Base-by-base conservation (phyloP, 768 basidiomycete genomes). In the Leccinum subgranulosum region DNA sequence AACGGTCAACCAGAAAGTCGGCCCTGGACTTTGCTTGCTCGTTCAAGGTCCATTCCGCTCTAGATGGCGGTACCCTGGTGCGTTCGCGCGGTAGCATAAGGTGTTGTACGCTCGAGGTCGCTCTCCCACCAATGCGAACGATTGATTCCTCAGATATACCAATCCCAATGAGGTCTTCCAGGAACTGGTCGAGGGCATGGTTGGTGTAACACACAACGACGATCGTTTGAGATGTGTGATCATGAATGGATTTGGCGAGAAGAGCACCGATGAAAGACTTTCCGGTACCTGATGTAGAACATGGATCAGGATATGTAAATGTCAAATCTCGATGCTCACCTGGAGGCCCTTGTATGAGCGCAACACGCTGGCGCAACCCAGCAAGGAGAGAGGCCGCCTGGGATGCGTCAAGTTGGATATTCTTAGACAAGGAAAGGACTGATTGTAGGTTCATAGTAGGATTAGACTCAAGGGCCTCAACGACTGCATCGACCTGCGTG, bases 171-270 rank as follows among this genome's bases (percentile, higher is more conserved):
- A 90, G 77, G 53, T 84, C 82, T 23, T 82, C 80, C 4, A 90
- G 75, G 54, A 90, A 85, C 51, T 87, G 83, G 59, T 89, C 87
- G 0, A 90, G 78, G 0, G 88, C 87, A 47, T 90, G 88, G 56
- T 90, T 90, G 1, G 87, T 90, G 59, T 82, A 88, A 60, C 86
- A 88, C 17, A 87, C 83, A 1, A 88, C 85, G 4, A 89, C 79
- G 23, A 90, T 87, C 0, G 66, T 82, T 51, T 77, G 73, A 0
- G 62, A 17, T 0, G 81, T 80, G 53, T 70, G 69, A 14, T 82
- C 78, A 46, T 87, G 79, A 6, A 87, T 68, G 4, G 79, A 72
- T 61, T 87, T 88, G 0, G 85, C 85, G 0, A 88, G 69, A 1
- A 88, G 74, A 0, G 85, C 84, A 0, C 88, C 87, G 23, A 89